These are phyloP conservation scores for Yamagishiella unicocca DNA, from an alignment of 139 green algal species.

Conservation along the genomic window DNA sequence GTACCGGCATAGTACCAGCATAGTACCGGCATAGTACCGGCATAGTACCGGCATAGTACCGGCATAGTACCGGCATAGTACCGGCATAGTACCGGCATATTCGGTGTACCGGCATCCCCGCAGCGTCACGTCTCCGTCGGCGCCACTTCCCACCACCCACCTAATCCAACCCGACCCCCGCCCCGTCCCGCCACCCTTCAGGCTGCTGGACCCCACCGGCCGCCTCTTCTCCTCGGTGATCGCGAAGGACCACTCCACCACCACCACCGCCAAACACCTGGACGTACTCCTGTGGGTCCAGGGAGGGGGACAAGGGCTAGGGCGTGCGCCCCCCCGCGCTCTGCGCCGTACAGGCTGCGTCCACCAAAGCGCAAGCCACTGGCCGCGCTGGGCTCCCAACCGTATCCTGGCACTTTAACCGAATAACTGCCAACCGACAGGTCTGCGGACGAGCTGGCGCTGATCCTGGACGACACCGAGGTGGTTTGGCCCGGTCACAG, in stretches of 20 bases:
- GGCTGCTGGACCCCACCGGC: conserved; percentile 69
- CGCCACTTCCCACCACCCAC: background rate
- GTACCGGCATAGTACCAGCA: no score
- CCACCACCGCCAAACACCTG: conserved; percentile 78
- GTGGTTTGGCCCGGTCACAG: conserved; percentile 89
- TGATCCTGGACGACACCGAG: conserved; percentile 96
- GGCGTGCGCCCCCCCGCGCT: no score
- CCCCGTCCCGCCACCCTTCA: background rate
- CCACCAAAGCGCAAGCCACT: no score
- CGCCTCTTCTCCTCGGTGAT: conserved; percentile 71
- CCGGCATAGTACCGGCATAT: no score
- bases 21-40: no score
- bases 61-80: no score
- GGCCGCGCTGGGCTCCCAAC: no score
- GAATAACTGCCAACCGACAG: background rate
- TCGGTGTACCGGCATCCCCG: background rate
- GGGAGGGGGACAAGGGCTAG: background rate
- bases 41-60: no score
- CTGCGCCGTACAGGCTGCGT: no score
- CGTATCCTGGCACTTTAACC: no score
- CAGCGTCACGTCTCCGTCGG: background rate
- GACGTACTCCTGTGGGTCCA: conserved; percentile 88
- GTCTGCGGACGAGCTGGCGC: conserved; percentile 69
- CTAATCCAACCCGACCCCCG: background rate
- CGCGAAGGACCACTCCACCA: conserved; percentile 70